Conservation (phyloP, 2,329 filamentous ascomycete genomes). For the Penicillium verrucosum region DNA sequence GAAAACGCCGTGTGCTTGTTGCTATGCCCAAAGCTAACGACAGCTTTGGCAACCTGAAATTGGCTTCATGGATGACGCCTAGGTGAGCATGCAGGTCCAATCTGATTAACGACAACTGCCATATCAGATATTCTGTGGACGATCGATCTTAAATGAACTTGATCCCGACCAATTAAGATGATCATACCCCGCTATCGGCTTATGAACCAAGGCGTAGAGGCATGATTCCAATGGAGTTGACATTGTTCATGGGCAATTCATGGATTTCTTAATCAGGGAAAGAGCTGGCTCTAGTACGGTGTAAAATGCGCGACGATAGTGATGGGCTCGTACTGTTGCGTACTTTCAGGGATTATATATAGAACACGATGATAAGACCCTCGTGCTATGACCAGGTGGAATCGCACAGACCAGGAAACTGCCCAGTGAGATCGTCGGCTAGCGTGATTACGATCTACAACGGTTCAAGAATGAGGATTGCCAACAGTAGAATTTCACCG, state of each 20-base stretch:
- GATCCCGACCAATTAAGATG: neutral
- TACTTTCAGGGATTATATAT: neutral
- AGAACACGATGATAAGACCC: neutral
- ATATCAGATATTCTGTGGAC: neutral
- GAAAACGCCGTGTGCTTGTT: neutral
- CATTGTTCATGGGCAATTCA: neutral
- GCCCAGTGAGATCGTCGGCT: neutral
- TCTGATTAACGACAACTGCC: neutral
- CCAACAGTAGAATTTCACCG: constrained; percentile 4
- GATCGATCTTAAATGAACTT: neutral
- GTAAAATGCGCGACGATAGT: neutral
- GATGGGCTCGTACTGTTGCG: neutral
- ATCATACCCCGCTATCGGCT: neutral
- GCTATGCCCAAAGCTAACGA: neutral
- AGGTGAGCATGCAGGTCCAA: neutral
- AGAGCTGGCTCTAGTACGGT: neutral
- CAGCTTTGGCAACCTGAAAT: neutral
- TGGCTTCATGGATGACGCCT: neutral
- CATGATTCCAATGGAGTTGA: neutral
- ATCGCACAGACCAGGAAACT: neutral
- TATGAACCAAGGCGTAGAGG: neutral
- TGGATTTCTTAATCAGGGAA: neutral
- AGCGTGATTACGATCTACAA: constrained; percentile 21
- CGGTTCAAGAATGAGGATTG: constrained; percentile 6
- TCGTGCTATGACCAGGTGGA: neutral